Evolutionary conservation across 2,329 filamentous ascomycete species (phyloP), one percentile per base, ranked within the genome.

Genomic region (Simplicillium aogashimaense): DNA sequence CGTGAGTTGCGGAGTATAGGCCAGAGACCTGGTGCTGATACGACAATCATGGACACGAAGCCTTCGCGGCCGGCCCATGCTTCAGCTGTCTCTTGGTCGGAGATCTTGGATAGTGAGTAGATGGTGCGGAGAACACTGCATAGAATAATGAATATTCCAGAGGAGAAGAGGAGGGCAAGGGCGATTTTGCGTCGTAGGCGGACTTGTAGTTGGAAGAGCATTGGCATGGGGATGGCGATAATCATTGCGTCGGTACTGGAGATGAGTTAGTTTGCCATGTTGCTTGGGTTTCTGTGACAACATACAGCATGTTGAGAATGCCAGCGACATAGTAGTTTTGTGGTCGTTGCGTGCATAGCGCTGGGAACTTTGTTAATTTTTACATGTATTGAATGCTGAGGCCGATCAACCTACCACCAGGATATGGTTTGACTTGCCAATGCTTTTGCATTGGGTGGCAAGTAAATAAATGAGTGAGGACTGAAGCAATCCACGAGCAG

Each of bases 211-310:
- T 43, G 47, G 46, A 50, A 54, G 6, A 63, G 41, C 13, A 63
- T 45, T 2, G 59, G 58, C n/a, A 62, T 39, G 0, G 60, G 60
- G 17, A 63, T 59, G 10, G 41, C 46, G 7, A 63, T 47, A 17
- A 63, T 47, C 35, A 53, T 45, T 15, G 53, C 45, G 39, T 63
- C 59, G 42, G 58, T 61, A 12, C 56, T 60, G 16, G 17, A 12
- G 20, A 25, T 9, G 9, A 25, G 9, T 25, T 25, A 25, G 20
- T 25, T 25, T 25, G 20, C 5, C 6, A 25, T 25, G 20, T 25
- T 25, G 20, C 9, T 25, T 25, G 20, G 20, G 20, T 5, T 25
- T 25, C 9, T 5, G 9, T 25, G 20, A 9, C 6, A 25, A 25
- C 20, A 25, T 25, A 25, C 15, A 32, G 13, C 30, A 32, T 32